Base-by-base conservation (phyloP, 306 rosid genomes). In the Styphnolobium japonicum region DNA sequence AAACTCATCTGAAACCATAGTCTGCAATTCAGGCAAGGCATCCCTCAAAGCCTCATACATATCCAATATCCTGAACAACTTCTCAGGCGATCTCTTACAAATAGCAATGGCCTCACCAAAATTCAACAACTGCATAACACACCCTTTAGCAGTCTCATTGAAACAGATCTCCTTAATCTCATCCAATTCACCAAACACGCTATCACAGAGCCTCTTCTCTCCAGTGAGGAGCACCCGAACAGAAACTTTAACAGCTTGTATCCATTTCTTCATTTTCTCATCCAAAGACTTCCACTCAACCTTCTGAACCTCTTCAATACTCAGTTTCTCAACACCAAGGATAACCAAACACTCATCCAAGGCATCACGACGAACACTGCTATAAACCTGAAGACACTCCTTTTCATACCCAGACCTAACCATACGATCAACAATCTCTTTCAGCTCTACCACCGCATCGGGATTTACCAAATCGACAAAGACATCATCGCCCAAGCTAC, bases 211-310 rank as follows among this genome's bases (percentile, higher is more conserved):
- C 81, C 86, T 89, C 87, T 88, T 90, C 86, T 96, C 99, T 1
- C 97, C 94, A 19, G 83, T 77, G 49, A 96, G 53, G 46, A 96
- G 27, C 43, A 96, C 83, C 73, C 88, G 73, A 51, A 96, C 94
- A 6, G 83, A 84, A 55, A 91, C 85, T 86, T 93, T 96, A 58
- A 91, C 93, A 4, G 97, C 98, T 25, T 88, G 96, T 33, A 93
- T 86, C 99, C 98, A 96, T 80, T 89, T 91, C 90, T 91, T 96
- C 98, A 96, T 96, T 80, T 91, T 96, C 90, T 91, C 98, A 39
- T 96, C 99, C 87, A 96, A 63, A 60, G 37, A 33, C 25, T 82
- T 88, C 99, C 99, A 93, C 63, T 81, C 94, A 64, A 89, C 82
- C 80, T 77, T 96, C 86, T 96, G 99, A 31, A 93, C 94, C 81